Evolutionary conservation across 31 red algal genomes (phyloP).

Genomic region (Odonthalia washingtoniensis): DNA sequence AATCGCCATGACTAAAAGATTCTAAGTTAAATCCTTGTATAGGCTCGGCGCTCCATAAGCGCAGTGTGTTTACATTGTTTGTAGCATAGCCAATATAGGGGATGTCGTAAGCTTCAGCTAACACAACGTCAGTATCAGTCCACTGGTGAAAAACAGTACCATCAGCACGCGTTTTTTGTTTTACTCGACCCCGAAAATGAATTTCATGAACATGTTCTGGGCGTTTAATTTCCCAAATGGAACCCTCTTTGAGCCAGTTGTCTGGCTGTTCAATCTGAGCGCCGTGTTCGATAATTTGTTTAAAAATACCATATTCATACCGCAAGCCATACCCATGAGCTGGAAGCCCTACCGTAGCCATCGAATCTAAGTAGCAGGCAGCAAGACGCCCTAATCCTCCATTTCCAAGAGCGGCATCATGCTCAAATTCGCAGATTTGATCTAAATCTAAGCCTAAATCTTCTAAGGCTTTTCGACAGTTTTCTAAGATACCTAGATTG

Average conservation of each 20-base stretch:
- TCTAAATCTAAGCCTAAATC: conserved; percentile 93
- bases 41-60: conserved; percentile 92
- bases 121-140: conserved; percentile 83
- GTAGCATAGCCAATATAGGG: conserved; percentile 98
- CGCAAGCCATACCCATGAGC: conserved; percentile 99
- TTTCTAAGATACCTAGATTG: conserved; percentile 91
- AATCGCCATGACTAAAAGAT: conserved; percentile 95
- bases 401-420: conserved; percentile 97
- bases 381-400: conserved; percentile 97
- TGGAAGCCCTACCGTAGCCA: conserved; percentile 97
- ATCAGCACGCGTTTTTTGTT: conserved; percentile 64
- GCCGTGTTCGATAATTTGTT: conserved; percentile 93
- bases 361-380: conserved; percentile 98
- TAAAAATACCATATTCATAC: conserved; percentile 99
- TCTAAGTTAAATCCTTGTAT: conserved; percentile 96
- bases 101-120: conserved; percentile 93
- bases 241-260: conserved; percentile 95
- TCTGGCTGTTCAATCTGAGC: conserved; percentile 98
- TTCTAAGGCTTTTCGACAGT: conserved; percentile 87
- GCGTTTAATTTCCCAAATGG: conserved; percentile 98
- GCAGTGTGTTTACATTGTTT: conserved; percentile 93
- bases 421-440: conserved; percentile 81
- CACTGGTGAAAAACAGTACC: neutral
- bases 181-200: conserved; percentile 89
- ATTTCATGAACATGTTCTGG: conserved; percentile 95